Conservation (phyloP, 192 early-diverging fungal species). For the Coemansia sp. region DNA sequence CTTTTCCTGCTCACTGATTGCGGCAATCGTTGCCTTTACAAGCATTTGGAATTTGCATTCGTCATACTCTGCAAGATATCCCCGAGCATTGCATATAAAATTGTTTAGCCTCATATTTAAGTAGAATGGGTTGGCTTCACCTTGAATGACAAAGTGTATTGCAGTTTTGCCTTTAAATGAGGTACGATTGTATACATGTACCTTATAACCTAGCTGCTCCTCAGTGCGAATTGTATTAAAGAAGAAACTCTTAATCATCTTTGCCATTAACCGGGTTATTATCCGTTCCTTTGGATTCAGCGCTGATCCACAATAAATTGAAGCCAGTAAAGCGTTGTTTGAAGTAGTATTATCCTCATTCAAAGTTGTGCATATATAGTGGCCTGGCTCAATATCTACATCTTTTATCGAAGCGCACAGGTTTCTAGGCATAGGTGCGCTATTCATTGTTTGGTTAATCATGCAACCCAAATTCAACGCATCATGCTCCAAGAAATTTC, state of each 20-base stretch:
- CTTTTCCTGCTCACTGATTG: conserved; percentile 64
- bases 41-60: conserved; percentile 59
- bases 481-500: conserved; percentile 66
- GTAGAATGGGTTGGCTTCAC: conserved; percentile 74
- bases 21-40: conserved; percentile 54
- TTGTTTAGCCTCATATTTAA: conserved; percentile 72
- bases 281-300: conserved; percentile 56
- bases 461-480: conserved; percentile 57
- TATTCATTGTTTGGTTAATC: conserved; percentile 55
- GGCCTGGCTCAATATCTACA: conserved; percentile 20
- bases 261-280: conserved; percentile 60
- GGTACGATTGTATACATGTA: background rate
- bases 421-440: conserved; percentile 33
- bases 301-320: conserved; percentile 71
- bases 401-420: background rate
- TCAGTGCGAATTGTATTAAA: conserved; percentile 92
- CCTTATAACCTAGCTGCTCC: conserved; percentile 70
- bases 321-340: conserved; percentile 78
- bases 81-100: conserved; percentile 62
- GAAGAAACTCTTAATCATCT: conserved; percentile 72
- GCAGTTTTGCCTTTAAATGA: background rate
- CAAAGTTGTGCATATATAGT: conserved; percentile 13
- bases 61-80: background rate
- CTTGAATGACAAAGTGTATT: conserved; percentile 72
- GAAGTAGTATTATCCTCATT: conserved; percentile 65